Percentiles rank a stretch among this genome's conserved stretches.
These are phyloP conservation scores for Linnemannia exigua DNA, from an alignment of 192 early-diverging fungal genomes.

Conservation along the genomic window DNA sequence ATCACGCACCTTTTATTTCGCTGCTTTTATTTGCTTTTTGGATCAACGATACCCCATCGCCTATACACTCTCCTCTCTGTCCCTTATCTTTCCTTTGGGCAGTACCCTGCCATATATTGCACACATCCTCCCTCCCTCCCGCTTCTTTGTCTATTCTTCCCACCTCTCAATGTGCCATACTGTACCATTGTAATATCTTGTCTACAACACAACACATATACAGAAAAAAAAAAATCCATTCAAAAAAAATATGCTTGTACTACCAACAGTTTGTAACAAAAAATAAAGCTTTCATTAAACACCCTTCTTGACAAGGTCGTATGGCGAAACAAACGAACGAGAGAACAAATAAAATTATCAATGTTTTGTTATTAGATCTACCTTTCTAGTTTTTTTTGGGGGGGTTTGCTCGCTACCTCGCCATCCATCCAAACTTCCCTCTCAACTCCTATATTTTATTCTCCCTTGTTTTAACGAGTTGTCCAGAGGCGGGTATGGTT, in stretches of 20 bases:
- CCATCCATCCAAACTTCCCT: not conserved
- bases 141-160: conserved; percentile 11
- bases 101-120: conserved; percentile 8
- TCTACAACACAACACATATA: conserved; percentile 7
- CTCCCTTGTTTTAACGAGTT: conserved; percentile 3
- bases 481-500: conserved; percentile 19
- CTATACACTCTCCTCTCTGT: conserved; percentile 5
- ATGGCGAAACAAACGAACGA: not conserved
- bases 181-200: conserved; percentile 12
- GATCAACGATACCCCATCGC: conserved; percentile 11
- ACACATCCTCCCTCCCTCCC: not conserved
- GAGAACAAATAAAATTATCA: conserved; percentile 9
- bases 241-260: not conserved
- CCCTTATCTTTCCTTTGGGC: not conserved
- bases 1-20: not conserved
- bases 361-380: conserved; percentile 14
- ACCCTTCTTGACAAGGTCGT: too few relatives aligned
- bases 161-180: not conserved
- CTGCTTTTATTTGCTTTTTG: not conserved
- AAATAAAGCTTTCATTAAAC: not conserved
- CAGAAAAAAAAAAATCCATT: conserved; percentile 8
- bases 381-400: conserved; percentile 15
- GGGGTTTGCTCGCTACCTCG: not conserved
- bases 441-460: not conserved
- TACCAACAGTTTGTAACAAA: not conserved